Percentiles rank a stretch among this genome's conserved stretches.
These are phyloP conservation scores for Aspergillus versicolor DNA, from an alignment of 2,329 filamentous ascomycete species.

Conservation along the genomic window DNA sequence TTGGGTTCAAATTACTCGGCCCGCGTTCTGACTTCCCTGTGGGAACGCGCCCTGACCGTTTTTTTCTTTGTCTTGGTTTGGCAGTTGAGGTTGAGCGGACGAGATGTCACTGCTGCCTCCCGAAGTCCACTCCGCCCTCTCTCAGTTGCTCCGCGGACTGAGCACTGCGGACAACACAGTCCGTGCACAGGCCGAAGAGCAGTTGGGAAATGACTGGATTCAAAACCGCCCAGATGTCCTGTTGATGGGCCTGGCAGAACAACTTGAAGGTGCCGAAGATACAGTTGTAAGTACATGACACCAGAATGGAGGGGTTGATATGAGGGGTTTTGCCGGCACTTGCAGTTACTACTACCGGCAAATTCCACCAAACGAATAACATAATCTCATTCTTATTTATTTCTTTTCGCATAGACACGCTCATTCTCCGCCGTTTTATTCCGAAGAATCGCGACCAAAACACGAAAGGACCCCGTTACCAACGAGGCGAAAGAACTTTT, in stretches of 20 bases:
- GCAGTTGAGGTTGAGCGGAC: constrained; percentile 29
- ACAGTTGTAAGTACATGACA: constrained; percentile 58
- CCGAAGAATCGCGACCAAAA: constrained; percentile 86
- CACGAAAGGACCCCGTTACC: constrained; percentile 68
- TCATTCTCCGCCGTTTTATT: constrained; percentile 94
- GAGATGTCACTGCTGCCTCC: constrained; percentile 82
- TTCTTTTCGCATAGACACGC: constrained; percentile 63
- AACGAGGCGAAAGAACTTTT: constrained; percentile 81
- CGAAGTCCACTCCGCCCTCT: constrained; percentile 80
- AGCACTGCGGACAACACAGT: constrained; percentile 85
- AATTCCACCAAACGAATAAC: neutral
- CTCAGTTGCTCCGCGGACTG: constrained; percentile 81
- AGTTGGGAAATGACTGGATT: constrained; percentile 89
- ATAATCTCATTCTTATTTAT: constrained; percentile 6
- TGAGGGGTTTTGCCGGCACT: neutral
- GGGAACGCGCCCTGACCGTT: constrained; percentile 17
- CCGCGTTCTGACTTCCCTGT: constrained; percentile 12
- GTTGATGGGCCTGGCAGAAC: constrained; percentile 91
- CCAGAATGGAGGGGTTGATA: neutral
- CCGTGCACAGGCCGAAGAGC: constrained; percentile 83
- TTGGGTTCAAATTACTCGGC: constrained; percentile 16
- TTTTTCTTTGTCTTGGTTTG: constrained; percentile 16
- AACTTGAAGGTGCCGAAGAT: constrained; percentile 77
- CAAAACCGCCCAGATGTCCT: constrained; percentile 76
- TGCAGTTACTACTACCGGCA: neutral